Base-by-base conservation (phyloP, 306 rosid species). In the Vigna mungo region DNA sequence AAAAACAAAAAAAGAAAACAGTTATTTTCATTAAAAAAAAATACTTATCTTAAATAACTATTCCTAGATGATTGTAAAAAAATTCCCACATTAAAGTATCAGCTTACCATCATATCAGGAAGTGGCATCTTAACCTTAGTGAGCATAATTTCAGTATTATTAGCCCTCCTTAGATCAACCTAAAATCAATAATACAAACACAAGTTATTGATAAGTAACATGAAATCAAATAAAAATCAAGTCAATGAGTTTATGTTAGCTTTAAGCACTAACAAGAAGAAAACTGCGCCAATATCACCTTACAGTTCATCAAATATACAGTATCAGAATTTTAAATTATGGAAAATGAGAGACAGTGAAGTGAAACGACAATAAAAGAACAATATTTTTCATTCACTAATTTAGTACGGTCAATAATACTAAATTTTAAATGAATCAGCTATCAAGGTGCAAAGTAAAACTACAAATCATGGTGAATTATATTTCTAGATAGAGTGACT, bases 111-210 rank as follows among this genome's bases (percentile, higher is more conserved):
- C 97, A 96, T 92, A 77, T 96, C 99, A 78, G 99, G 83, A 78
- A 96, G 99, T 23, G 98, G 97, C 97, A 96, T 96, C 94, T 93
- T 92, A 84, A 96, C 94, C 93, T 96, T 92, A 56, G 99, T 92
- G 78, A 96, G 99, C 99, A 96, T 96, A 83, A 96, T 96, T 88
- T 96, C 99, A 71, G 97, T 90, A 83, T 96, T 96, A 74, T 96
- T 87, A 53, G 98, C 98, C 89, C 99, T 89, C 87, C 97, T 92
- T 56, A 96, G 89, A 76, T 96, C 99, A 85, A 96, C 66, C 99
- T 96, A 84, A 84, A 84, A 71, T 52, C 71, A 65, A 67, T 39
- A 65, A 82, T 7, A 83, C 32, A 73, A 65, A 74, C 8, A 71
- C 21, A 72, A 74, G 58, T 60, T 51, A 60, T 30, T 39, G 37